These are phyloP conservation scores for Hericium rajendrae DNA, from an alignment of 768 basidiomycete species.

Conservation along the genomic window DNA sequence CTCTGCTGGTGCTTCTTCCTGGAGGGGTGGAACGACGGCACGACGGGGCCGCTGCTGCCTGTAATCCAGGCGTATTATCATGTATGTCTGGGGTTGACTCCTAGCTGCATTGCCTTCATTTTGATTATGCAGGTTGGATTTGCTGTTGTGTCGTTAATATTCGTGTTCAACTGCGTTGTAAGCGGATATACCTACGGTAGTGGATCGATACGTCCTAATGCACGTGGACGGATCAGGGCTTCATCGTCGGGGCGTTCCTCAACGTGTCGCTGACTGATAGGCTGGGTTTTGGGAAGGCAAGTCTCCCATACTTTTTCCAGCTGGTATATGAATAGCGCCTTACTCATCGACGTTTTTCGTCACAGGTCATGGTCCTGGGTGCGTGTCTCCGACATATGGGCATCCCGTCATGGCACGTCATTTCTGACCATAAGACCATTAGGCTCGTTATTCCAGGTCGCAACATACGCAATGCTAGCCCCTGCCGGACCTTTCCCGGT, in stretches of 20 bases:
- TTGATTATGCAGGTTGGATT: conserved; percentile 5
- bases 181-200: neutral
- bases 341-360: too few relatives aligned
- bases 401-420: too few relatives aligned
- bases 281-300: conserved; percentile 36
- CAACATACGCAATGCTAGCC: conserved; percentile 28
- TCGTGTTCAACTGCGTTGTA: conserved; percentile 9
- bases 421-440: neutral
- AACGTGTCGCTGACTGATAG: conserved; percentile 30
- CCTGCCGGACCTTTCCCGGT: conserved; percentile 36
- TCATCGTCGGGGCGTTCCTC: conserved; percentile 27
- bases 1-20: conserved; percentile 7
- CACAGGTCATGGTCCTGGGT: neutral
- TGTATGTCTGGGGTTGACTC: neutral
- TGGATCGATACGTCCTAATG: neutral
- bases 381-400: too few relatives aligned
- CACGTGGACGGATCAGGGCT: conserved; percentile 25
- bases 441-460: conserved; percentile 23
- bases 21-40: conserved; percentile 8
- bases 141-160: conserved; percentile 13
- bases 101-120: neutral
- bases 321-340: too few relatives aligned
- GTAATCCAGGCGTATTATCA: conserved; percentile 8
- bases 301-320: conserved; percentile 4
- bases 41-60: conserved; percentile 10